These are phyloP conservation scores for Chloris gayana DNA, from an alignment of 176 grass and related monocot species.

Conservation along the genomic window DNA sequence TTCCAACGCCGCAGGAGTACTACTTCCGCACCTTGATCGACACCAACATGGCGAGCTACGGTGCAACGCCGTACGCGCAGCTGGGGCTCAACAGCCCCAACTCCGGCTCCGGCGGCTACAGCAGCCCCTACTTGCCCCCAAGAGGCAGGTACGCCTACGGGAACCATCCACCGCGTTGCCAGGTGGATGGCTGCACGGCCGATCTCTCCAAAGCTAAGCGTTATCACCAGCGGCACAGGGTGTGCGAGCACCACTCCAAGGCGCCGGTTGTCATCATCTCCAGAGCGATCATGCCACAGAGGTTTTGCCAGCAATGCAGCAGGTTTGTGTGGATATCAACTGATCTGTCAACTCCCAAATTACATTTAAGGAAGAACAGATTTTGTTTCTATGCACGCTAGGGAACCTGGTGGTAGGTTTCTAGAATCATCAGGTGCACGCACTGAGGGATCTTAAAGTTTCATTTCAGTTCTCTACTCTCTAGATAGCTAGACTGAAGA, in stretches of 20 bases:
- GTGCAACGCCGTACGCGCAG: constrained; percentile 29
- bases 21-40: constrained; percentile 54
- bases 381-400: neutral
- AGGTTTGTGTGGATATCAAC: constrained; percentile 18
- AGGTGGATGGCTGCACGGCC: constrained; percentile 76
- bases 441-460: constrained; percentile 14
- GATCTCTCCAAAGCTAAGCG: constrained; percentile 70
- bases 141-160: constrained; percentile 51
- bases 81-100: constrained; percentile 49
- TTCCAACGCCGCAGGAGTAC: constrained; percentile 36
- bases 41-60: constrained; percentile 61
- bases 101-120: constrained; percentile 42
- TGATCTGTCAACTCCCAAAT: neutral
- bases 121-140: constrained; percentile 54
- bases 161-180: constrained; percentile 63
- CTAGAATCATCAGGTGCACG: constrained; percentile 2
- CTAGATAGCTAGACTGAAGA: too few species aligned
- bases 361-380: neutral
- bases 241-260: constrained; percentile 84
- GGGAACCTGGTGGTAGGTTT: neutral
- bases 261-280: constrained; percentile 60
- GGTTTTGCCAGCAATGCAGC: constrained; percentile 91
- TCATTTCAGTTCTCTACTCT: constrained; percentile 3
- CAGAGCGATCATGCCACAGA: constrained; percentile 58
- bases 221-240: constrained; percentile 80